Percentiles rank a stretch among this genome's conserved stretches.
Evolutionary conservation across 2,329 filamentous ascomycete species (phyloP).

Genomic region (Aureobasidium subglaciale): DNA sequence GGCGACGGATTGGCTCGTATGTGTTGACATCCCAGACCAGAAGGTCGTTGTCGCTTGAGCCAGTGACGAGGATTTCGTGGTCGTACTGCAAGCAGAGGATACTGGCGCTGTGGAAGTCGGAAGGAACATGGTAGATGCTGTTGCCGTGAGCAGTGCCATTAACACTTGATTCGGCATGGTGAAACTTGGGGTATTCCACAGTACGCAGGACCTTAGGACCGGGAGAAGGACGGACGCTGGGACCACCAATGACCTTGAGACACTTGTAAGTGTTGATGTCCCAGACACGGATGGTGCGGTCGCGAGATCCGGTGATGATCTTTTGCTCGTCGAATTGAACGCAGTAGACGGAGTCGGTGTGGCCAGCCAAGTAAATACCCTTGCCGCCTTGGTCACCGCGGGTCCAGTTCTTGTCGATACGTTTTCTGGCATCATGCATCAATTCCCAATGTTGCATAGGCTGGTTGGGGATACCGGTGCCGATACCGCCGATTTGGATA

Average conservation of each 20-base stretch:
- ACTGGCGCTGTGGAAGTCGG: conserved; percentile 74
- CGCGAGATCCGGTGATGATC: conserved; percentile 92
- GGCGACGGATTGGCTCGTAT: conserved; percentile 71
- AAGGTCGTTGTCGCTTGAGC: conserved; percentile 84
- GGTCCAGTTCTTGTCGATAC: conserved; percentile 70
- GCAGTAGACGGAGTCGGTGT: conserved; percentile 95
- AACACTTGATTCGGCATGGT: conserved; percentile 35
- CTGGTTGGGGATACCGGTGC: conserved; percentile 40
- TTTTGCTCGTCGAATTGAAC: conserved; percentile 97
- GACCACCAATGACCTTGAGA: conserved; percentile 73
- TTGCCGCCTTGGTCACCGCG: conserved; percentile 61
- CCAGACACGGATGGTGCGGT: conserved; percentile 94
- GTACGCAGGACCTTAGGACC: conserved; percentile 38
- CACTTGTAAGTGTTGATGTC: conserved; percentile 86
- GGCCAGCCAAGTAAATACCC: conserved; percentile 84
- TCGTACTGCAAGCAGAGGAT: conserved; percentile 96
- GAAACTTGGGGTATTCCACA: conserved; percentile 34
- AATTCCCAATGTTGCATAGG: conserved; percentile 75
- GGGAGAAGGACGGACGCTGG: conserved; percentile 51
- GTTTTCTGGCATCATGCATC: conserved; percentile 70
- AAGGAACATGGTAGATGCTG: conserved; percentile 39
- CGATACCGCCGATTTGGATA: conserved; percentile 43
- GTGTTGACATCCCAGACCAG: conserved; percentile 84
- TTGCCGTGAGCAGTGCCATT: conserved; percentile 42
- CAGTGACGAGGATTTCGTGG: conserved; percentile 84